Evolutionary conservation across 1,284 basidiomycete species (phyloP), one percentile per base, ranked within the genome.

Genomic region (Cerioporus squamosus): DNA sequence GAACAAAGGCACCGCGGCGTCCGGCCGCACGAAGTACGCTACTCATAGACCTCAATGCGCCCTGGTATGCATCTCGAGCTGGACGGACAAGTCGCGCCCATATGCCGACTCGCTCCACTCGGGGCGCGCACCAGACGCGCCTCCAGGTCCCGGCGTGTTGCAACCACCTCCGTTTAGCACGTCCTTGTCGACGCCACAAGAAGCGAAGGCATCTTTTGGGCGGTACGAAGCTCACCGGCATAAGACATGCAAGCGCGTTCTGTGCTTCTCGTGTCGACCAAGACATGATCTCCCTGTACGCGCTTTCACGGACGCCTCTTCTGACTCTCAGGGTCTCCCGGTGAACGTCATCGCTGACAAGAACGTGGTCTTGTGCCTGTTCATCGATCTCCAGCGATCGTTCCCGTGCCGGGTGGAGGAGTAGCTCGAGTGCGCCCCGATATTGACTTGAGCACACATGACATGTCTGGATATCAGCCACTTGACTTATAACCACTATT

Each of bases 191-290:
- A 5, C 33, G n/a, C n/a, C 31, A 17, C n/a, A 39, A 42, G 49
- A 40, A 51, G 17, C 6, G 14, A 29, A 17, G 22, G 9, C 43
- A 42, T n/a, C 18, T 10, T 38, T 12, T 44, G 50, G 39, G 53
- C 59, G 45, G 50, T 55, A 53, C 43, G 55, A 46, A 12, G 42
- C 42, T 46, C 31, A 36, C 45, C 20, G 29, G 42, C 31, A 36
- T 44, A 17, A 18, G 12, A 40, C 44, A 47, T n/a, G 29, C 33
- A 18, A 45, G 44, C 51, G 55, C 40, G 42, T 31, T 26, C 48
- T 23, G 36, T 43, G 49, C 49, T 48, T 59, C 62, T 59, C 44
- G 51, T 50, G 48, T 55, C 43, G 57, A 53, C 55, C 62, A 44
- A 59, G 58, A 47, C 47, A 20, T 38, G 36, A 33, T 44, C 53